Base-by-base conservation (phyloP, 2,329 filamentous ascomycete genomes). In the Chrysoporthe deuterocubensis region DNA sequence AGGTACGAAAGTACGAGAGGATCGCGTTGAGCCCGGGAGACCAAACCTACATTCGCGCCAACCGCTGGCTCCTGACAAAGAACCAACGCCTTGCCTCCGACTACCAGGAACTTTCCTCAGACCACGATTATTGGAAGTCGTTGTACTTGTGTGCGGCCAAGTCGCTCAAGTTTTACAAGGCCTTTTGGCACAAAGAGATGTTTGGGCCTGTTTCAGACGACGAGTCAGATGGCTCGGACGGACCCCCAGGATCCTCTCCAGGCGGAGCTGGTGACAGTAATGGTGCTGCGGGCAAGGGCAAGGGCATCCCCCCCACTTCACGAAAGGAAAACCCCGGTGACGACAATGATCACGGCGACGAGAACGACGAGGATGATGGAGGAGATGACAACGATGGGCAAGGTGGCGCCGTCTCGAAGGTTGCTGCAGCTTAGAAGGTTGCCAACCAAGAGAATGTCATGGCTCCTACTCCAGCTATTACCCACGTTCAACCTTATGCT, bases 331-430 rank as follows among this genome's bases (percentile, higher is more conserved):
- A 54, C 50, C 32, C 32, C 21, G 50, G 13, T 32, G 50, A 32
- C 50, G 21, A 9, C 13, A 34, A 34, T 14, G 16, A 54, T 13
- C 50, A 54, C 6, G 21, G 32, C 50, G 50, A 54, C 26, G 50
- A 54, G 5, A 21, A 54, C 11, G 13, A 11, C 21, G 32, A 54
- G 50, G 50, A 54, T 26, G 50, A 54, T 9, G 50, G 50, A 52
- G 48, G 48, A 34, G 54, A 57, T 40, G 54, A 57, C 32, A 57
- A 57, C 3, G 54, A 40, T 40, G 54, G 54, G 9, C 54, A 57
- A n/a, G 54, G 34, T 57, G 54, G 54, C 54, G 54, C 32, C 16
- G 16, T 37, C 18, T 6, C 32, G 16, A 8, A 40, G 32, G 54
- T 37, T 57, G 54, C 16, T 40, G 54, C 14, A 37, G 18, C 54